Conservation (phyloP, 2,329 filamentous ascomycete species). For the Endothia cerciana region DNA sequence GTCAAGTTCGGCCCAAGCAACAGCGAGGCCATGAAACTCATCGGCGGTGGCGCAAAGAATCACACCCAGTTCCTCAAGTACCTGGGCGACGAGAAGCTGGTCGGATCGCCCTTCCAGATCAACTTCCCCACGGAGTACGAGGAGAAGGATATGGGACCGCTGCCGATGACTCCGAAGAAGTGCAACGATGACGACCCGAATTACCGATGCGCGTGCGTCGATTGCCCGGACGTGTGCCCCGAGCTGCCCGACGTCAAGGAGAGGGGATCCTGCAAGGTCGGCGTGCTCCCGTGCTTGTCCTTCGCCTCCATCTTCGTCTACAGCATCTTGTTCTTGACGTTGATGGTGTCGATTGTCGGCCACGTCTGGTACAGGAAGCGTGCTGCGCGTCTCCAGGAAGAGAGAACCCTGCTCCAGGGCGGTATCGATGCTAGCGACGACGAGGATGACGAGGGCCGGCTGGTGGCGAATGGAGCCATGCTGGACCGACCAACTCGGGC, state of each 20-base stretch:
- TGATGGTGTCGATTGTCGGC: slow-evolving; percentile 69
- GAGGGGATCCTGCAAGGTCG: slow-evolving; percentile 76
- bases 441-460: slow-evolving; percentile 82
- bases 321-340: slow-evolving; percentile 69
- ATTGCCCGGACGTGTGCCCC: slow-evolving; percentile 86
- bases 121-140: slow-evolving; percentile 75
- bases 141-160: slow-evolving; percentile 71
- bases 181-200: slow-evolving; percentile 88
- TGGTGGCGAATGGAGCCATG: slow-evolving; percentile 76
- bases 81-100: slow-evolving; percentile 84
- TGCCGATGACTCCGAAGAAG: slow-evolving; percentile 74
- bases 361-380: slow-evolving; percentile 78
- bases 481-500: slow-evolving; percentile 77
- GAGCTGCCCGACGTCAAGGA: slow-evolving; percentile 76
- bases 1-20: slow-evolving; percentile 97
- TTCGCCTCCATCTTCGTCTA: slow-evolving; percentile 92
- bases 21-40: slow-evolving; percentile 91
- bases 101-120: slow-evolving; percentile 97
- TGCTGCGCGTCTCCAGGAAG: slow-evolving; percentile 74
- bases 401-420: slow-evolving; percentile 77
- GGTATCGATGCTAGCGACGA: slow-evolving; percentile 78
- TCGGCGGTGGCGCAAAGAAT: slow-evolving; percentile 92
- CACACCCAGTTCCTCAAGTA: slow-evolving; percentile 88
- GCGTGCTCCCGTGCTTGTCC: slow-evolving; percentile 86
- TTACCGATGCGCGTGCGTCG: slow-evolving; percentile 90